These are phyloP conservation scores for Camellia lanceoleosa DNA, from an alignment of 148 eudicot species.

Conservation along the genomic window DNA sequence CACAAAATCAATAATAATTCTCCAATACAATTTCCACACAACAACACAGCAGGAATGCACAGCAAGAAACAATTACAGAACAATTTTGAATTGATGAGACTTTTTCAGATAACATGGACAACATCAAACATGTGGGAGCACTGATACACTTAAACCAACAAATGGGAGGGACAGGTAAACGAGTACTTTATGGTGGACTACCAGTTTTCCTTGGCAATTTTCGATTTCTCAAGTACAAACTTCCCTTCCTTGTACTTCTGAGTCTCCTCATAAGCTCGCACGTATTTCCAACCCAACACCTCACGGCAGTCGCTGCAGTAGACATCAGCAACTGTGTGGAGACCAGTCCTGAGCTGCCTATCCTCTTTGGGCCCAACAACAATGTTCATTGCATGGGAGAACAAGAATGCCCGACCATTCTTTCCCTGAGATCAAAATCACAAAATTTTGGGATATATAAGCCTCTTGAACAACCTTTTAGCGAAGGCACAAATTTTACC, in stretches of 20 bases:
- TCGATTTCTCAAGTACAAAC: constrained; percentile 67
- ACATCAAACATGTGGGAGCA: not conserved
- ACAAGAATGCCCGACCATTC: constrained; percentile 71
- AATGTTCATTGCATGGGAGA: constrained; percentile 80
- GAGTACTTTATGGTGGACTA: constrained; percentile 20
- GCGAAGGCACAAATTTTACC: not conserved
- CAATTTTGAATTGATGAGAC: constrained; percentile 12
- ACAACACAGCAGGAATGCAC: constrained; percentile 7
- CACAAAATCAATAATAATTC: constrained; percentile 10
- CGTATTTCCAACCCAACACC: constrained; percentile 83
- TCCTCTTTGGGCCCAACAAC: constrained; percentile 72
- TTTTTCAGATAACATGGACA: not conserved
- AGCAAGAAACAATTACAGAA: constrained; percentile 20
- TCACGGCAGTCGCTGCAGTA: constrained; percentile 63
- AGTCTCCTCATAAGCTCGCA: constrained; percentile 66
- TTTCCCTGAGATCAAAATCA: constrained; percentile 45
- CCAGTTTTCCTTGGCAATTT: constrained; percentile 69
- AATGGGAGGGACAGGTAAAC: not conserved
- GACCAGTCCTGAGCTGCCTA: constrained; percentile 76
- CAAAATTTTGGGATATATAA: not conserved
- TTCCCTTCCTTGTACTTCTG: constrained; percentile 93
- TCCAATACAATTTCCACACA: constrained; percentile 6
- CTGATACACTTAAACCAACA: not conserved
- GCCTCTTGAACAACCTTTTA: not conserved
- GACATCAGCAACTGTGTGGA: constrained; percentile 82